Base-by-base conservation (phyloP, 495 filamentous ascomycete genomes). In the Hypoxylon trugodes region DNA sequence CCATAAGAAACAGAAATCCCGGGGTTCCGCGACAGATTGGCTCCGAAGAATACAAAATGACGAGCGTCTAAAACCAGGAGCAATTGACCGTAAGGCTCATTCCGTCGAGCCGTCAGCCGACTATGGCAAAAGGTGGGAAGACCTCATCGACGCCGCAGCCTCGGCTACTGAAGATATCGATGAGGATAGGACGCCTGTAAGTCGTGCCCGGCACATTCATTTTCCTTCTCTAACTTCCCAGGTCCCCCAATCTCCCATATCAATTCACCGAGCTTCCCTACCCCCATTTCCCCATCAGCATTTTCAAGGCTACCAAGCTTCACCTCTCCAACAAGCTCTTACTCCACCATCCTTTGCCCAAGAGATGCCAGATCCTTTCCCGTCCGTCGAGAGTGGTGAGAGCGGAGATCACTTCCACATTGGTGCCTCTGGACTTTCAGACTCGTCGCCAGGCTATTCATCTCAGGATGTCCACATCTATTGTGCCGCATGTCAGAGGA, bases 141-240 rank as follows among this genome's bases (percentile, higher is more conserved):
- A 97, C 74, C 76, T 97, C 59, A 93, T 97, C 54, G 93, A 96
- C 74, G 93, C 93, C 7, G 91, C 91, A 18, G 89, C 92, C 12
- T 96, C 91, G 30, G 92, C 91, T 7, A 96, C 91, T 5, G 92
- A 96, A 81, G 93, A 95, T 75, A 92, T 95, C 65, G 91, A 94
- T 67, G 85, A 88, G 65, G 90, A 94, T 62, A 85, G 91, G 72
- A 93, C 89, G 65, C 90, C 89, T 61, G 89, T 91, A 80, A 82
- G 86, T 82, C 52, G 40, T 65, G 46, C 47, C 43, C 52, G 59
- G 53, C 62, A 70, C 72, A 68, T 59, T 76, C 47, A 62, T 51
- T 65, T 66, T 67, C 68, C 70, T 60, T 68, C 57, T 72, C 70
- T 72, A 71, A 80, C 76, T 30, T 71, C 69, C 71, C 74, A 87